phyloP scores from a whole-genome alignment of 2,329 filamentous ascomycete genomes.

The Atkinsonella hypoxylon region DNA sequence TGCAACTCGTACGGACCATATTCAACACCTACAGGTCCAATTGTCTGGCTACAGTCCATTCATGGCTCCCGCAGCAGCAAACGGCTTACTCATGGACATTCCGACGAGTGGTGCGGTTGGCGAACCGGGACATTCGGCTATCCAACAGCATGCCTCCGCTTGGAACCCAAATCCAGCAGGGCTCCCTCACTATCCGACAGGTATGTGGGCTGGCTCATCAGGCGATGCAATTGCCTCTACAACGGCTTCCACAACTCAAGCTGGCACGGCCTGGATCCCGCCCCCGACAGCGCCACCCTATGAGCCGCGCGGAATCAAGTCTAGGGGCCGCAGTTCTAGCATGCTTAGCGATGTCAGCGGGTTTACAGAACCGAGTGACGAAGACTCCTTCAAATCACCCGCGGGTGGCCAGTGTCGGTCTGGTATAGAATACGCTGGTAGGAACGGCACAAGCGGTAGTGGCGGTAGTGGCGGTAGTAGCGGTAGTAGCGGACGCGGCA shows the following conservation, averaged over 20 bases:
- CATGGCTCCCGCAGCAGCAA: constrained; percentile 18
- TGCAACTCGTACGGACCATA: constrained; percentile 17
- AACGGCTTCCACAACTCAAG: constrained; percentile 18
- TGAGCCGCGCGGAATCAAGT: constrained; percentile 26
- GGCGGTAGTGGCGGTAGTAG: constrained; percentile 37
- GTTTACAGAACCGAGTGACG: constrained; percentile 50
- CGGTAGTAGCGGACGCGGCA: constrained; percentile 40
- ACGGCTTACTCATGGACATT: constrained; percentile 21
- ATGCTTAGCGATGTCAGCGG: constrained; percentile 58
- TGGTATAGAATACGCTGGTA: constrained; percentile 3
- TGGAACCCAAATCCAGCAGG: constrained; percentile 25
- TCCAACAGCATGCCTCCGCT: constrained; percentile 13
- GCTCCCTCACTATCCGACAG: constrained; percentile 21
- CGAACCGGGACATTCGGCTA: constrained; percentile 11
- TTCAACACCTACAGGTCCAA: constrained; percentile 20
- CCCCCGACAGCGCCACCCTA: constrained; percentile 26
- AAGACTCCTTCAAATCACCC: constrained; percentile 24
- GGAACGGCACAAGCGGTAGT: constrained; percentile 21
- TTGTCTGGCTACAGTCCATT: constrained; percentile 21
- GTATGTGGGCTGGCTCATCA: constrained; percentile 25
- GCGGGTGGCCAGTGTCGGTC: constrained; percentile 5
- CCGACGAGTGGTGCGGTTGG: constrained; percentile 6
- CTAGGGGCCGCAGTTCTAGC: constrained; percentile 48
- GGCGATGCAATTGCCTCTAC: constrained; percentile 21
- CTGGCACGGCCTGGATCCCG: constrained; percentile 23